Conservation (phyloP, 1,284 basidiomycete genomes). For the Pseudozyma pruni region DNA sequence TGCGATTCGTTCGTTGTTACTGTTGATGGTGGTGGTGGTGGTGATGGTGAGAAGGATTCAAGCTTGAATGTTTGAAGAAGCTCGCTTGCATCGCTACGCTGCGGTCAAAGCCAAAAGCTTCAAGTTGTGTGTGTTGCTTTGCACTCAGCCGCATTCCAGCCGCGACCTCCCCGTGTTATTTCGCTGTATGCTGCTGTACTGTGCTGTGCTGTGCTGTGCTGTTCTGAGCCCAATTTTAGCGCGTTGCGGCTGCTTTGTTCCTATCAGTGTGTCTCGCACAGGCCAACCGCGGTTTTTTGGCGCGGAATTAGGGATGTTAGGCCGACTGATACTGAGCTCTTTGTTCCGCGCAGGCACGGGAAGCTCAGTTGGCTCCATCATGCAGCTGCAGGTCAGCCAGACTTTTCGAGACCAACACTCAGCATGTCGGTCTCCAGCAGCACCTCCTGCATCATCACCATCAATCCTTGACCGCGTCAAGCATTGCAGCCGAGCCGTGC, state of each 20-base stretch:
- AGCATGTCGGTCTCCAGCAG: too few species aligned
- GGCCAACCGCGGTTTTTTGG: constrained; percentile 3
- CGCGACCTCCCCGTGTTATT: neutral
- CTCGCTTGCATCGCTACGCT: too few species aligned
- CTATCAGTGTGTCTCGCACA: constrained; percentile 9
- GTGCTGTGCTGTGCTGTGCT: constrained; percentile 6
- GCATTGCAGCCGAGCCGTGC: neutral
- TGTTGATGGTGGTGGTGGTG: neutral
- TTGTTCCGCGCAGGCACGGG: neutral
- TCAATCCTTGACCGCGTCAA: neutral
- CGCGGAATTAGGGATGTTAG: neutral
- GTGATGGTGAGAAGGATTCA: neutral
- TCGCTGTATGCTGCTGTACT: constrained; percentile 5
- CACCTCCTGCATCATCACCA: neutral
- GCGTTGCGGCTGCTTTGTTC: constrained; percentile 1
- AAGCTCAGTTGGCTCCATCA: too few species aligned
- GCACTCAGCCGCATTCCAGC: neutral
- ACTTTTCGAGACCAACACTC: constrained; percentile 2
- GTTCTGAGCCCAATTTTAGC: neutral
- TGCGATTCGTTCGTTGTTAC: neutral
- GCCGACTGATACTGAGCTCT: neutral
- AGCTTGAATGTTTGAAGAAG: too few species aligned
- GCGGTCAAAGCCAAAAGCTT: too few species aligned
- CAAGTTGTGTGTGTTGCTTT: constrained; percentile 18
- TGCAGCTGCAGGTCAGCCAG: neutral